Base-by-base conservation (phyloP, 148 eudicot species). In the Rhododendron molle region DNA sequence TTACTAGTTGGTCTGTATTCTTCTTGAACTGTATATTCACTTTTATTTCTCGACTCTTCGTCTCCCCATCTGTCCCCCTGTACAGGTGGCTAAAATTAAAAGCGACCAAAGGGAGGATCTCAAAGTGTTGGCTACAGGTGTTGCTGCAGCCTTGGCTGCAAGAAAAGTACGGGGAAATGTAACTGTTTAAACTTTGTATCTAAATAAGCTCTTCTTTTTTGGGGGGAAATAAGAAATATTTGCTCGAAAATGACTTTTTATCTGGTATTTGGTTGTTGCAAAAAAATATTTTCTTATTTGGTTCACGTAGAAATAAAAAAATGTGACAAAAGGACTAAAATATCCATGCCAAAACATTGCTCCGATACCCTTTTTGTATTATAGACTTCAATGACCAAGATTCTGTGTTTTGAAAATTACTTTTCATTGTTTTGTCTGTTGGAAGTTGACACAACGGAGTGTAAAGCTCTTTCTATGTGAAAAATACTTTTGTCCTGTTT, bases 81-180 rank as follows among this genome's bases (percentile, higher is more conserved):
- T 74, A 76, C 87, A 95, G 99, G 99, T 95, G 69, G 98, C 98
- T 62, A 97, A 97, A 93, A 95, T 97, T 28, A 97, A 97, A 88
- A 86, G 93, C 85, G 99, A 97, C 84, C 98, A 97, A 86, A 95
- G 98, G 85, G 99, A 97, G 88, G 99, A 97, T 91, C 91, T 97
- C 76, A 97, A 97, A 91, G 99, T 97, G 81, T 89, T 97, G 88
- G 99, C 99, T 32, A 97, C 98, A 44, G 92, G 99, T 89, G 99
- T 97, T 87, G 98, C 94, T 44, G 99, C 99, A 79, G 99, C 99
- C 28, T 93, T 97, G 90, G 98, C 98, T 87, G 90, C 99, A 73
- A 88, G 98, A 85, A 97, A 97, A 98, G 99, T 97, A 86, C 84
- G 28, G 34, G 14, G 20, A 23, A 81, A n/a, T 36, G 26, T 3